Percentiles rank a stretch among this genome's conserved stretches.
Conservation (phyloP, 2,329 filamentous ascomycete genomes). For the Fusarium sarcochroum region DNA sequence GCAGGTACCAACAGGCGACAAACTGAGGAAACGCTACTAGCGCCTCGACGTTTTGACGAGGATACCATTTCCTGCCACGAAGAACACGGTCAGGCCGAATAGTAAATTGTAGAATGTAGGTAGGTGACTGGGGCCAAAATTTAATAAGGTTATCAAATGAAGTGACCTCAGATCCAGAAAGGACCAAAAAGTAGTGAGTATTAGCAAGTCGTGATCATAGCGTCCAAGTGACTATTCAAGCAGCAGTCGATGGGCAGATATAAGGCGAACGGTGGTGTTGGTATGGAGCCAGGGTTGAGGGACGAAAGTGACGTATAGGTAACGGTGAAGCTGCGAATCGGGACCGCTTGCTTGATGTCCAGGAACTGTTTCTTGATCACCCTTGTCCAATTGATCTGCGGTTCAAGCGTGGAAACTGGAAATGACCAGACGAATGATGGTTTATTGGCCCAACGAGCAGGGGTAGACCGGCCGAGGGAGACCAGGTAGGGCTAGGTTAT, state of each 20-base stretch:
- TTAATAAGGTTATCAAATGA: slow-evolving; percentile 2
- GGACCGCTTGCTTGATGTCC: slow-evolving; percentile 19
- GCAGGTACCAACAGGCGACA: slow-evolving; percentile 40
- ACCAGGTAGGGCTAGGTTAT: slow-evolving; percentile 35
- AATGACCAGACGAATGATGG: slow-evolving; percentile 24
- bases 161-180: slow-evolving; percentile 14
- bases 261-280: slow-evolving; percentile 26
- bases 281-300: slow-evolving; percentile 24
- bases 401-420: slow-evolving; percentile 15
- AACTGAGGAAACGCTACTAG: slow-evolving; percentile 38
- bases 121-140: not conserved
- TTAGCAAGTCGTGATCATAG: slow-evolving; percentile 29
- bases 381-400: slow-evolving; percentile 39
- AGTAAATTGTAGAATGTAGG: not conserved
- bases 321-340: slow-evolving; percentile 23
- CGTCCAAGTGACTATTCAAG: slow-evolving; percentile 21
- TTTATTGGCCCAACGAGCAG: slow-evolving; percentile 18
- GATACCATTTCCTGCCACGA: slow-evolving; percentile 34
- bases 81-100: not conserved
- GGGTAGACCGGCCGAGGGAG: slow-evolving; percentile 26
- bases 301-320: slow-evolving; percentile 37
- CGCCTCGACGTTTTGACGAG: slow-evolving; percentile 22
- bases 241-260: slow-evolving; percentile 14
- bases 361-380: slow-evolving; percentile 38
- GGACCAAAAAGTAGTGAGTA: slow-evolving; percentile 14